Evolutionary conservation across 768 basidiomycete species (phyloP), one percentile per base, ranked within the genome.

Genomic region (Collybiopsis luxurians): DNA sequence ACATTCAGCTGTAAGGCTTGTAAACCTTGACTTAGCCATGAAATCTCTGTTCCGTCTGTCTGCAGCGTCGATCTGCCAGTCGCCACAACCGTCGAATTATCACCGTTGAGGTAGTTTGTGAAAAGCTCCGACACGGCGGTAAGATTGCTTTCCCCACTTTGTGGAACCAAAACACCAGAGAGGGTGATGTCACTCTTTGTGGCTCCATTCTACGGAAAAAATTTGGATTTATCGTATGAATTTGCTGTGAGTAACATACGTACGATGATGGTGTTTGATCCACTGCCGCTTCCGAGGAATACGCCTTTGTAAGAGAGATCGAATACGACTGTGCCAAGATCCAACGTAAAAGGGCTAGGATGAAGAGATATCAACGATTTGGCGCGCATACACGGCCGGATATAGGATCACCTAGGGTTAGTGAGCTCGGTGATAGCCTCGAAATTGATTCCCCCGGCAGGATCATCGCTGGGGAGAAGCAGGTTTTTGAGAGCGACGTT

Each of bases 41-140:
- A 80, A 55, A 90, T 80, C 4, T 69, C 63, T 12, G 79, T 69
- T 26, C 82, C 81, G 65, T 87, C 84, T 2, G 69, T 47, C 59
- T 86, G 86, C 3, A 79, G 66, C 10, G 86, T 84, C 21, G 84
- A 85, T 49, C 71, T 66, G 15, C 88, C 89, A 12, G 71, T 74
- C 1, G 87, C 89, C 56, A 83, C 64, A 36, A 90, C 84, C 3
- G 72, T 76, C 3, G 86, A 82, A 17, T 62, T 67, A 23, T 82
- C 79, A 23, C 85, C 78, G 62, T 91, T 90, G 60, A 91, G 72
- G 64, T 88, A 90, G 46, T 82, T 80, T 15, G 86, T 87, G 68
- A 90, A 90, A 40, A 90, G 72, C 53, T 80, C 66, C 6, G 85
- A 85, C 46, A 89, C 71, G n/a, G 65, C 62, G 3, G 68, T 72